phyloP scores from a whole-genome alignment of 257 asterid species.

The Rubia yunnanensis region DNA sequence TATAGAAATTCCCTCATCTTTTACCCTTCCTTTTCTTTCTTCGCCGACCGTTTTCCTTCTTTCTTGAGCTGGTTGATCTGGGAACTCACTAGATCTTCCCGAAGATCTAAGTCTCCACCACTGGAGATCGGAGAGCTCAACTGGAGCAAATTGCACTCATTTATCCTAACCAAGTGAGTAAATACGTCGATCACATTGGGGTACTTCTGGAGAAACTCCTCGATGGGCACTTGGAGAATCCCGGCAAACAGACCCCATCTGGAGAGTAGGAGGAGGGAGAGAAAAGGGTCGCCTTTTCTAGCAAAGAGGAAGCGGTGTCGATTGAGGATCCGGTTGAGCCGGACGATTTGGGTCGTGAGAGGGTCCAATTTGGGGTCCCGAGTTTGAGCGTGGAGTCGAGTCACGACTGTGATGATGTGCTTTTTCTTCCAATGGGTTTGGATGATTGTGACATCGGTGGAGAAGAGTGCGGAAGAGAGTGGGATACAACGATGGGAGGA shows the following conservation, averaged over 20 bases:
- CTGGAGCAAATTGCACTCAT: too few relatives aligned
- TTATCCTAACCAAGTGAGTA: constrained; percentile 48
- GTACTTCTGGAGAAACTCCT: constrained; percentile 53
- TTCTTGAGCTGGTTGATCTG: too few relatives aligned
- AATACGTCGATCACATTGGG: constrained; percentile 83
- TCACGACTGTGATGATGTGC: constrained; percentile 77
- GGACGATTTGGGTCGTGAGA: constrained; percentile 47
- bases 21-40: too few relatives aligned
- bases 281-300: constrained; percentile 49
- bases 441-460: constrained; percentile 24
- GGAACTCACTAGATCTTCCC: too few relatives aligned
- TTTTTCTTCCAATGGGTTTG: constrained; percentile 64
- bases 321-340: constrained; percentile 47
- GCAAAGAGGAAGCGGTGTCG: constrained; percentile 42
- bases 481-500: too few relatives aligned
- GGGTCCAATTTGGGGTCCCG: constrained; percentile 60
- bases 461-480: constrained; percentile 16
- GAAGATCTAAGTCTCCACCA: too few relatives aligned
- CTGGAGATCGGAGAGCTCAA: too few relatives aligned
- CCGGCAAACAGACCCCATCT: constrained; percentile 62
- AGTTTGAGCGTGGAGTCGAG: constrained; percentile 68
- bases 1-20: too few relatives aligned
- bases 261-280: constrained; percentile 66
- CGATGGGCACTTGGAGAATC: constrained; percentile 39
- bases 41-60: too few relatives aligned